Conservation (phyloP, 2,329 filamentous ascomycete species). For the Colletotrichum sp. region DNA sequence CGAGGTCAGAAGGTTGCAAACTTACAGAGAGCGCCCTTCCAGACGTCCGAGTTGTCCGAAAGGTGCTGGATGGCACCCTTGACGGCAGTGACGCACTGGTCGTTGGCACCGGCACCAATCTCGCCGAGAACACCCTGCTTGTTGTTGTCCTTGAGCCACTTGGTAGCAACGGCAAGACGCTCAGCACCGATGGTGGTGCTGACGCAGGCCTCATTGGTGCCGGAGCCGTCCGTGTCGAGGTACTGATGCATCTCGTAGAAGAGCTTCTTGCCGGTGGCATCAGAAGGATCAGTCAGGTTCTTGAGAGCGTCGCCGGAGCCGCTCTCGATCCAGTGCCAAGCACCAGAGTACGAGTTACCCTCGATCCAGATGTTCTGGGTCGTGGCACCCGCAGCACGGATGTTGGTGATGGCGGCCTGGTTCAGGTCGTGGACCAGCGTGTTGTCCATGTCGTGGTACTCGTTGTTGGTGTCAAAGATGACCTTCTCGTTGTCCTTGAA, state of each 20-base stretch:
- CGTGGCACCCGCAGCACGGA: conserved; percentile 59
- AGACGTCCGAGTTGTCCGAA: conserved; percentile 55
- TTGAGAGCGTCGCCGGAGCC: conserved; percentile 39
- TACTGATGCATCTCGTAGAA: conserved; percentile 61
- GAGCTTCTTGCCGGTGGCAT: conserved; percentile 45
- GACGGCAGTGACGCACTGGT: conserved; percentile 51
- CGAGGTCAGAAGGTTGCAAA: background rate
- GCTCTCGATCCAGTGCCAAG: conserved; percentile 40
- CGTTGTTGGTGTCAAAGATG: conserved; percentile 67
- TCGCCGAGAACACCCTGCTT: conserved; percentile 57
- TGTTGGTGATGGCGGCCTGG: conserved; percentile 63
- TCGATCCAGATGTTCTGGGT: conserved; percentile 54
- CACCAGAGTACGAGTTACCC: conserved; percentile 53
- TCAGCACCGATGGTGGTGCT: conserved; percentile 47
- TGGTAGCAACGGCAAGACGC: conserved; percentile 48
- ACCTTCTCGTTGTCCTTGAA: conserved; percentile 56
- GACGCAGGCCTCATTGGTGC: conserved; percentile 47
- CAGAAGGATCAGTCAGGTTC: conserved; percentile 45
- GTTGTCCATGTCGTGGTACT: conserved; percentile 65
- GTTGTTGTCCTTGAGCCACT: conserved; percentile 53
- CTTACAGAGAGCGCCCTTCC: conserved; percentile 40
- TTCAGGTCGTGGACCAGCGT: conserved; percentile 58
- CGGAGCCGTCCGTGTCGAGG: conserved; percentile 53
- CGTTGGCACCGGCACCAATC: conserved; percentile 53
- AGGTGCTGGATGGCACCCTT: conserved; percentile 53